Evolutionary conservation across 164 flowering plant species (phyloP), one percentile per base, ranked within the genome.

Genomic region (Nymphaea colorata): DNA sequence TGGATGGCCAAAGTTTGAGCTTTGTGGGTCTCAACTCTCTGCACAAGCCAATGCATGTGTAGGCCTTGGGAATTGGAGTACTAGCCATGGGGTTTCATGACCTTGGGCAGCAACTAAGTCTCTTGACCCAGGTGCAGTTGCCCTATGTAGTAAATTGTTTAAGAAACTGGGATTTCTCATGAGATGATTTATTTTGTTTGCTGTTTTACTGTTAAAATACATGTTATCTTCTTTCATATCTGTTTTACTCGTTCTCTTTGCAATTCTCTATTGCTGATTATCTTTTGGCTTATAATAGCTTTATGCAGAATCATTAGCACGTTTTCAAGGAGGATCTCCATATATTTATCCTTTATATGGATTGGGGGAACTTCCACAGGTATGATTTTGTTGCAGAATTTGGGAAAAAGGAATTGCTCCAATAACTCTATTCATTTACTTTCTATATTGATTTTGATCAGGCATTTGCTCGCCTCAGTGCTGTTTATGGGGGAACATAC

Each of bases 391-490:
- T 25, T 25, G 36, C 6, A n/a, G 2, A 11, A 61, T n/a, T 61
- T 61, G 11, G 5, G 2, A 47, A 6, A 47, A 47, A 47, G 7
- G 5, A 14, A 6, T 47, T 47, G 7, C 55, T 47, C 55, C 55
- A 6, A 47, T 47, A 47, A 47, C 55, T 47, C 7, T 47, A 14
- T 47, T 7, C 55, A 6, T 14, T 6, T 47, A 47, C 11, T 47
- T 47, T 3, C 55, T 6, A 47, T 47, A 6, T 7, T 47, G 7
- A 14, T 6, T 6, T 6, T 47, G 55, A 4, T 64, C 78, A 93
- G 96, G 98, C 89, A 71, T 93, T 93, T 87, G 98, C 97, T 43
- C 82, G 98, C 55, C 89, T 93, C 53, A 93, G 98, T 82, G 98
- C 98, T 70, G 98, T 93, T 69, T 89, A 93, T 83, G 96, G 96